Base-by-base conservation (phyloP, 441 rosid genomes). In the Pelargonium fulgidum region DNA sequence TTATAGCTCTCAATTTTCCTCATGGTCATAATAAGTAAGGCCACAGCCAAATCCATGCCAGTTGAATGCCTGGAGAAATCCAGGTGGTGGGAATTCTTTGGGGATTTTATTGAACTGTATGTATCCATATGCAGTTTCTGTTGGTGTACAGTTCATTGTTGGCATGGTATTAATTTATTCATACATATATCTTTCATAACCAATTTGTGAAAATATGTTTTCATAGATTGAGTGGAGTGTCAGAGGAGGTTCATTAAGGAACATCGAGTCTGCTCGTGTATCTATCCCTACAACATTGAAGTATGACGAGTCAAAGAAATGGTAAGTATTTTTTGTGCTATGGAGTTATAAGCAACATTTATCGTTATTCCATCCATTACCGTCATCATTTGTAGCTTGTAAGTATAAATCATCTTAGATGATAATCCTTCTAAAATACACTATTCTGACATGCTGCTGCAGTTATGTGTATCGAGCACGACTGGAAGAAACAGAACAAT, bases 191-290 rank as follows among this genome's bases (percentile, higher is more conserved):
- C 67, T 48, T 8, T 24, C 41, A 29, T 68, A 16, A 45, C 44
- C 42, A 66, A 17, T 70, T 47, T 62, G 62, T 47, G 68, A 78
- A 39, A 9, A 54, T 7, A 54, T 16, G 20, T 54, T 11, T 74
- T 6, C 44, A 68, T 84, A 94, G 99, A 84, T 94, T 81, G 98
- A 90, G 75, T 92, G 92, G 89, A 92, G 85, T 77, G 85, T 92
- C 62, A 89, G 80, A 80, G 98, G 97, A 81, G 98, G 96, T 70
- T 78, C 94, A 59, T 69, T 91, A 72, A 82, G 97, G 78, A 94
- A 94, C 79, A 76, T 86, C 11, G 94, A 90, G 72, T 92, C 98
- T 74, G 99, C 98, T 73, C 91, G 97, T 69, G 77, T 90, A 72
- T 94, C 99, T 54, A 78, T 94, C 75, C 97, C 97, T 56, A 19